Evolutionary conservation across 1,284 basidiomycete genomes (phyloP).

Genomic region (Cutaneotrichosporon cavernicola): DNA sequence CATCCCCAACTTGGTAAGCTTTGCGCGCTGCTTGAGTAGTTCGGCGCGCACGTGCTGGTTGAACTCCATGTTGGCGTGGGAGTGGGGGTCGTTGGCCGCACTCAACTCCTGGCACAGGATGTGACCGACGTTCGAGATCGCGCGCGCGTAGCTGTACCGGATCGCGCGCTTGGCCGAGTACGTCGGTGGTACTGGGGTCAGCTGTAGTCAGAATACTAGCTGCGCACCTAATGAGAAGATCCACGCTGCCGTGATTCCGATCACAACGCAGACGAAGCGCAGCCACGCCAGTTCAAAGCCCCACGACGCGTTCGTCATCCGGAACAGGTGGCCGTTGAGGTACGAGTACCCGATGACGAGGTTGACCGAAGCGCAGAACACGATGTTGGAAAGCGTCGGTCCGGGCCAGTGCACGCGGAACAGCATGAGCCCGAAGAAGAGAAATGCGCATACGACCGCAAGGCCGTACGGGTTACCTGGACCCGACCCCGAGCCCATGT

Average conservation of each 20-base stretch:
- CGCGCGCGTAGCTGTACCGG: slow-evolving; percentile 50
- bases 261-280: slow-evolving; percentile 51
- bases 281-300: slow-evolving; percentile 57
- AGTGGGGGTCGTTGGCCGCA: slow-evolving; percentile 47
- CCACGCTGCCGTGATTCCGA: slow-evolving; percentile 49
- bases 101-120: slow-evolving; percentile 54
- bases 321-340: slow-evolving; percentile 43
- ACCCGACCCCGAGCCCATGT: slow-evolving; percentile 67
- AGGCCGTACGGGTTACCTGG: slow-evolving; percentile 69
- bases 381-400: slow-evolving; percentile 67
- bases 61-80: slow-evolving; percentile 27
- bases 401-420: slow-evolving; percentile 71
- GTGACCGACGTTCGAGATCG: slow-evolving; percentile 50
- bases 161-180: slow-evolving; percentile 52
- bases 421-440: slow-evolving; percentile 63
- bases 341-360: slow-evolving; percentile 67
- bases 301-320: slow-evolving; percentile 46
- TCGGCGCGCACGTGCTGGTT: slow-evolving; percentile 35
- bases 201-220: background rate
- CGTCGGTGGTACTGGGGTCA: slow-evolving; percentile 50
- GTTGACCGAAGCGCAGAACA: slow-evolving; percentile 69
- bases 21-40: slow-evolving; percentile 41
- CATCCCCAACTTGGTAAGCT: slow-evolving; percentile 43
- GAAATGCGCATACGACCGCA: slow-evolving; percentile 66
- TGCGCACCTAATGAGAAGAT: slow-evolving; percentile 31